Conservation (phyloP, 257 asterid species). For the Solanum peruvianum region DNA sequence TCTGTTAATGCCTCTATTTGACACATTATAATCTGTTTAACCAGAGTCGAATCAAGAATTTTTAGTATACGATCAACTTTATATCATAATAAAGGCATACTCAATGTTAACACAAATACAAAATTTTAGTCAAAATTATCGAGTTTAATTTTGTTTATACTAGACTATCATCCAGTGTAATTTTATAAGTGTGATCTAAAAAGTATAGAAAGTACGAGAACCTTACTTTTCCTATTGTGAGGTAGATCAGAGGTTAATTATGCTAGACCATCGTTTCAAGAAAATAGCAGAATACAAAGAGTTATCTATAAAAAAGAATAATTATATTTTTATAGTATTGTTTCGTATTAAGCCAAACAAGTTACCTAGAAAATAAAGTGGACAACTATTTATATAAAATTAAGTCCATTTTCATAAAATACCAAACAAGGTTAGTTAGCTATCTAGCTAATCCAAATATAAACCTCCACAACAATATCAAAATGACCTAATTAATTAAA, state of each 20-base stretch:
- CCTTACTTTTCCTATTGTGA: neutral
- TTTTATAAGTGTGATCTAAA: too few species aligned
- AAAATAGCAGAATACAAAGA: neutral
- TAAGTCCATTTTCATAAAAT: neutral
- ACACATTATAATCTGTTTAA: slow-evolving; percentile 31
- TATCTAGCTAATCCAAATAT: neutral
- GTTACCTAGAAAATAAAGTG: neutral
- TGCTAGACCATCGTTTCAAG: neutral
- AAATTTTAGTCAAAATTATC: neutral
- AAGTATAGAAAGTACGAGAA: neutral
- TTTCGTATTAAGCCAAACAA: neutral
- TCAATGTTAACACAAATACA: neutral
- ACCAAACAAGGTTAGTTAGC: neutral
- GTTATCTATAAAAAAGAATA: neutral
- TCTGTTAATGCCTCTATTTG: slow-evolving; percentile 68
- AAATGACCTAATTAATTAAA: neutral
- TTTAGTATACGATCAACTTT: neutral
- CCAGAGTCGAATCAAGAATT: neutral
- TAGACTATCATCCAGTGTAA: neutral
- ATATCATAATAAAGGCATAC: neutral
- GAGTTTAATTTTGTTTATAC: neutral
- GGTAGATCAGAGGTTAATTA: neutral
- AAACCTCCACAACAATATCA: neutral
- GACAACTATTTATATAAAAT: neutral
- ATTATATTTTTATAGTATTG: neutral